These are phyloP conservation scores for Colletotrichum orchidophilum DNA, from an alignment of 2,329 filamentous ascomycete species.

Conservation along the genomic window DNA sequence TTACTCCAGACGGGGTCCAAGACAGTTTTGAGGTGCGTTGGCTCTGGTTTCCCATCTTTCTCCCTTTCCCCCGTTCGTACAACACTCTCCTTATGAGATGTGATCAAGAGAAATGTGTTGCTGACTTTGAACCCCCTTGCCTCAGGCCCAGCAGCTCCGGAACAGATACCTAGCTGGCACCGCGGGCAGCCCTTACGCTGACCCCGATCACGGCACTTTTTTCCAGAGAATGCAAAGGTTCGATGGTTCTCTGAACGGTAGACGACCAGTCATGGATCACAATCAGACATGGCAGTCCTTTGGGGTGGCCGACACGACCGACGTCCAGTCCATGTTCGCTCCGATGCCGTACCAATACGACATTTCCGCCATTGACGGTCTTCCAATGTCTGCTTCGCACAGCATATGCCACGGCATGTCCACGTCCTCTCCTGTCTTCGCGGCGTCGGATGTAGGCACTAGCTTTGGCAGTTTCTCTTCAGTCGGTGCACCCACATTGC, in stretches of 20 bases:
- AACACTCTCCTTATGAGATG: constrained; percentile 16
- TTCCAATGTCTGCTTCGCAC: constrained; percentile 1
- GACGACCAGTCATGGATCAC: constrained; percentile 24
- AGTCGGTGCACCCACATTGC: constrained; percentile 9
- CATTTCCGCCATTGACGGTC: constrained; percentile 2
- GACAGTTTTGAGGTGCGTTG: constrained; percentile 34
- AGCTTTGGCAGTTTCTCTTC: constrained; percentile 33
- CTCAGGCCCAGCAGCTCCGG: constrained; percentile 30
- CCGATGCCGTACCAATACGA: constrained; percentile 27
- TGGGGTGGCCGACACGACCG: constrained; percentile 6
- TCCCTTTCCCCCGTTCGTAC: not conserved
- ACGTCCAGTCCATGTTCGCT: constrained; percentile 31
- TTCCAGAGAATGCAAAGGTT: constrained; percentile 19
- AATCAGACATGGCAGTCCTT: constrained; percentile 8
- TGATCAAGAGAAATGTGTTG: constrained; percentile 18
- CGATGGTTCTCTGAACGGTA: constrained; percentile 18
- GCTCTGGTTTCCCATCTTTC: not conserved
- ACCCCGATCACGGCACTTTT: constrained; percentile 21
- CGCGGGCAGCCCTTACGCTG: constrained; percentile 32
- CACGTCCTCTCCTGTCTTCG: constrained; percentile 17
- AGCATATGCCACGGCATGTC: constrained; percentile 10
- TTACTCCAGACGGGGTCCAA: constrained; percentile 22
- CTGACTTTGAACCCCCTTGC: constrained; percentile 3
- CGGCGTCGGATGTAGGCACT: constrained; percentile 10
- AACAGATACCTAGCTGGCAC: constrained; percentile 34